These are phyloP conservation scores for Hypoxylon sp. DNA, from an alignment of 2,329 filamentous ascomycete species.

Conservation along the genomic window DNA sequence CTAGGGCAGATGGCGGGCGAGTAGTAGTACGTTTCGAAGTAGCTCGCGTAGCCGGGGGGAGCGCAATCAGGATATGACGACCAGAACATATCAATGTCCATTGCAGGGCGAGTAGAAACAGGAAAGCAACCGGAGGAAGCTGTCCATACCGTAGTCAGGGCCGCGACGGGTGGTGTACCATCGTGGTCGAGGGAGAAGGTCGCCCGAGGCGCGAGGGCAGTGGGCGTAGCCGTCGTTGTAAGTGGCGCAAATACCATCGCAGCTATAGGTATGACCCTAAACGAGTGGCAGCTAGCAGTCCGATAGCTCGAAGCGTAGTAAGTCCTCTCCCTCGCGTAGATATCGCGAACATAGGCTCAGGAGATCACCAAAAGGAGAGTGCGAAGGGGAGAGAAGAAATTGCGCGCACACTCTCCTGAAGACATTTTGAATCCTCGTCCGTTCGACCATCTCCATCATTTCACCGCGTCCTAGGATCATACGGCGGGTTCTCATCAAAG, in stretches of 20 bases:
- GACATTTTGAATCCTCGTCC: not conserved
- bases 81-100: slow-evolving; percentile 39
- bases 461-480: not conserved
- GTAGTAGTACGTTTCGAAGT: slow-evolving; percentile 45
- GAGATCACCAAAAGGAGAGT: not conserved
- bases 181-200: slow-evolving; percentile 29
- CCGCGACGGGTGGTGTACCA: slow-evolving; percentile 38
- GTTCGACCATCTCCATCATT: not conserved
- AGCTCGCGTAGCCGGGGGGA: slow-evolving; percentile 36
- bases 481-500: slow-evolving; percentile 12
- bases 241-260: slow-evolving; percentile 29
- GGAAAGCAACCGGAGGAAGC: slow-evolving; percentile 27
- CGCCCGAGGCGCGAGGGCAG: slow-evolving; percentile 24
- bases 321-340: not conserved
- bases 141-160: slow-evolving; percentile 36
- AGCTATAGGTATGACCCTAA: slow-evolving; percentile 6
- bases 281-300: slow-evolving; percentile 14
- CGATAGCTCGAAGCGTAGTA: not conserved
- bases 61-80: slow-evolving; percentile 24
- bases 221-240: slow-evolving; percentile 27
- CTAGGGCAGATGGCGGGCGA: slow-evolving; percentile 49
- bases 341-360: not conserved
- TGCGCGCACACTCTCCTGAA: not conserved
- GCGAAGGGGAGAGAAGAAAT: slow-evolving; percentile 1
- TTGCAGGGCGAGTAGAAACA: slow-evolving; percentile 23